Base-by-base conservation (phyloP, 352 stramenopile genomes). In the Blastocystis sp. region DNA sequence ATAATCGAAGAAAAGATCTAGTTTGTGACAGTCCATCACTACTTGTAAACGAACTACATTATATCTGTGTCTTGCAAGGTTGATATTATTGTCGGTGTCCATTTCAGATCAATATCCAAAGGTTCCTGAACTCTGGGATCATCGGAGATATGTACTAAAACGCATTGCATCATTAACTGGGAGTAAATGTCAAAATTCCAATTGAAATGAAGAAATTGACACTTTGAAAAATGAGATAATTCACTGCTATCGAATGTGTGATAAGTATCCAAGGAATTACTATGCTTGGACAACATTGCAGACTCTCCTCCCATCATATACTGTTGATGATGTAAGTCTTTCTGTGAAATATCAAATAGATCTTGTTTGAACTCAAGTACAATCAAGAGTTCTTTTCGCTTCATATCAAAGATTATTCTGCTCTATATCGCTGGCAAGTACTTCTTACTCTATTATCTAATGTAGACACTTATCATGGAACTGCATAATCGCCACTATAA, bases 81-180 rank as follows among this genome's bases (percentile, higher is more conserved):
- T 29, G 9, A 14, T 6, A 46, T 66, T 1, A 1, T n/a, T 43
- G 6, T 24, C 24, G 14, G 66, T 49, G 27, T 35, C 49, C 4
- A n/a, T n/a, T n/a, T 5, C 46, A 83, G 71, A 83, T 32, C 71
- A 83, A 59, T 83, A 83, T 66, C 71, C 71, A 4, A 83, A 83
- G 51, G 71, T 83, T 27, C 71, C 71, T 9, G 71, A 83, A 27
- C 46, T 83, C 1, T 83, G 71, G 71, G 71, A 83, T 63, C 71
- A 83, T 66, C 46, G 71, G 51, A 27, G 71, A 27, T 83, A 35
- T 43, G 21, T 83, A 21, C 9, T 83, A 1, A 63, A 46, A 39
- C 37, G 21, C 49, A n/a, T 83, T 19, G 19, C 21, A 32, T 14
- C 42, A n/a, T 27, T 52, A 43, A n/a, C 59, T 46, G 39, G 39